phyloP scores from a whole-genome alignment of 106 monocot genomes.

The Vanilla planifolia region DNA sequence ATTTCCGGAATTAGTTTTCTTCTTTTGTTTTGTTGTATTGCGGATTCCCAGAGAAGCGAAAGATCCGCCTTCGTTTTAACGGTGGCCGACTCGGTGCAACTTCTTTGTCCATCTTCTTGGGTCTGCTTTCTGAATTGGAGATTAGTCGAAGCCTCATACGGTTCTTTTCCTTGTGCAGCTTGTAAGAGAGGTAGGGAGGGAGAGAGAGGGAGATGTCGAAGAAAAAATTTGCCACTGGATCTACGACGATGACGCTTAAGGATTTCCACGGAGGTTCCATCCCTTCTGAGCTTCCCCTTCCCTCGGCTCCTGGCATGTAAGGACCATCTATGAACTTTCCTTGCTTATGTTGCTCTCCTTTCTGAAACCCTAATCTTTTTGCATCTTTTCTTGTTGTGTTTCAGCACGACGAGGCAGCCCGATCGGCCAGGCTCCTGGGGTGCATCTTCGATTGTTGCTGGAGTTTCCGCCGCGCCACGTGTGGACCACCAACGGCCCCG shows the following conservation, averaged over 20 bases:
- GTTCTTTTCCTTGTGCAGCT: no score
- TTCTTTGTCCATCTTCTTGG: no score
- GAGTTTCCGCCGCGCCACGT: neutral
- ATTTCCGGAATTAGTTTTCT: no score
- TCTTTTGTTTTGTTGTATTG: no score
- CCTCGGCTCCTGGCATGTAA: constrained; percentile 95
- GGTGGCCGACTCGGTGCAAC: no score
- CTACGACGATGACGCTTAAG: constrained; percentile 91
- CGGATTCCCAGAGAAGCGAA: no score
- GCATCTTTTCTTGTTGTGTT: neutral
- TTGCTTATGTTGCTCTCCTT: neutral
- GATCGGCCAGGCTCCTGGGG: constrained; percentile 30
- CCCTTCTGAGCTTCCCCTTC: constrained; percentile 87
- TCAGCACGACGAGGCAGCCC: constrained; percentile 35
- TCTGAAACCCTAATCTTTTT: constrained; percentile 5
- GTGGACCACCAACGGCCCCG: constrained; percentile 29
- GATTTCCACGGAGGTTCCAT: constrained; percentile 99
- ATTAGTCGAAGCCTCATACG: no score
- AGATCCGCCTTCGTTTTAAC: no score
- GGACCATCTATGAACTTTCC: neutral
- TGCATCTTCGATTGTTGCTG: constrained; percentile 15
- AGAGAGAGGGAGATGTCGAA: constrained; percentile 60
- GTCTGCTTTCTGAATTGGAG: no score
- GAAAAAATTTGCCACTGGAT: constrained; percentile 62
- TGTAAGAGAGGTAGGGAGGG: no score